Evolutionary conservation across 2,329 filamentous ascomycete genomes (phyloP).

Genomic region (Cladophialophora yegresii): DNA sequence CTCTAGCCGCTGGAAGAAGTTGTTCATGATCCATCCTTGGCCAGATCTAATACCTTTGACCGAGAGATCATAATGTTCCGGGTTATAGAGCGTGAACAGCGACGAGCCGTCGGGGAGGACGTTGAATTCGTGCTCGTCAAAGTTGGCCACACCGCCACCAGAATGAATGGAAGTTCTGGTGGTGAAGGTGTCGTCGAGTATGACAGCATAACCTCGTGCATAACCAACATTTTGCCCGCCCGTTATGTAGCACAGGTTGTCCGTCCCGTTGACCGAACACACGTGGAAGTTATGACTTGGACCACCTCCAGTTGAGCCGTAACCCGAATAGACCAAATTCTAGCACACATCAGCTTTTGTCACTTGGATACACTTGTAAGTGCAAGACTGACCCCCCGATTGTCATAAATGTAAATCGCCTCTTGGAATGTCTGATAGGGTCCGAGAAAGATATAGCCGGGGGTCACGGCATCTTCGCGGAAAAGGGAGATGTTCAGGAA

Average conservation of each 20-base stretch:
- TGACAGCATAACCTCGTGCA: conserved; percentile 54
- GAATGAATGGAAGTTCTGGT: conserved; percentile 25
- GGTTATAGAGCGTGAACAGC: conserved; percentile 45
- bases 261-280: conserved; percentile 51
- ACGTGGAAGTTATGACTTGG: conserved; percentile 53
- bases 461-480: conserved; percentile 41
- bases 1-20: conserved; percentile 54
- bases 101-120: conserved; percentile 48
- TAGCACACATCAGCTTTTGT: conserved; percentile 29
- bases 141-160: conserved; percentile 25
- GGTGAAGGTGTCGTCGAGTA: conserved; percentile 49
- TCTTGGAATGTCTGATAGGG: conserved; percentile 54
- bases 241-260: conserved; percentile 56
- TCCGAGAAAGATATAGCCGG: conserved; percentile 56
- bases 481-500: conserved; percentile 41
- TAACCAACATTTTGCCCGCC: conserved; percentile 56
- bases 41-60: conserved; percentile 19
- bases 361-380: neutral
- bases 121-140: conserved; percentile 57
- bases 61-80: conserved; percentile 26
- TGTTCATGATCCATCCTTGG: conserved; percentile 31
- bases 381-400: conserved; percentile 45
- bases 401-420: conserved; percentile 57
- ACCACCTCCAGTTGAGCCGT: conserved; percentile 51
- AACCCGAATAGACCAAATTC: conserved; percentile 56